Conservation (phyloP, 106 monocot species). For the Acorus gramineus region DNA sequence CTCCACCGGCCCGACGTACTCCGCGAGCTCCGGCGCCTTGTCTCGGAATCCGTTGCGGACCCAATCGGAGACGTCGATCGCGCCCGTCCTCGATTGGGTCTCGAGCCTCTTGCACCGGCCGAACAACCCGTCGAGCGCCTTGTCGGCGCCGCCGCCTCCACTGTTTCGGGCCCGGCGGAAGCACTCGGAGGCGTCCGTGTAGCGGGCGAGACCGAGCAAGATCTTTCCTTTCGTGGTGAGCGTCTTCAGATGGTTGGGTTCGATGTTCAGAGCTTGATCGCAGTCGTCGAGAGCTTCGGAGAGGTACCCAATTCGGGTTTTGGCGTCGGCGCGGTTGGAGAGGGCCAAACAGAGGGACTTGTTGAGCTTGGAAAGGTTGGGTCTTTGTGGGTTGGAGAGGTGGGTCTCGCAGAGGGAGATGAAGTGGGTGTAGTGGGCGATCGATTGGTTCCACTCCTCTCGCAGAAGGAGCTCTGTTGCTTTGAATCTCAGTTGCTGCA, state of each 20-base stretch:
- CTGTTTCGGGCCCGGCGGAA: slow-evolving; percentile 24
- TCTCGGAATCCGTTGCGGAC: slow-evolving; percentile 39
- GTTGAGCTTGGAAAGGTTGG: slow-evolving; percentile 13
- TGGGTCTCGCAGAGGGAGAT: slow-evolving; percentile 31
- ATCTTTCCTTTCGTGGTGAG: slow-evolving; percentile 58
- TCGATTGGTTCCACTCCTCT: slow-evolving; percentile 62
- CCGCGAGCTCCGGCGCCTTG: slow-evolving; percentile 61
- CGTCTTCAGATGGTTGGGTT: slow-evolving; percentile 44
- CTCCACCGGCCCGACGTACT: slow-evolving; percentile 74
- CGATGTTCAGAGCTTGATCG: slow-evolving; percentile 35
- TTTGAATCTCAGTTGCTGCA: slow-evolving; percentile 48
- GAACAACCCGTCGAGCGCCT: slow-evolving; percentile 24
- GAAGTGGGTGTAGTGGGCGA: slow-evolving; percentile 65
- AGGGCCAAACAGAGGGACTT: slow-evolving; percentile 44
- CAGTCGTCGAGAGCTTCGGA: slow-evolving; percentile 54
- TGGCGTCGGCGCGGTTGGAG: slow-evolving; percentile 69
- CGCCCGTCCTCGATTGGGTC: slow-evolving; percentile 50
- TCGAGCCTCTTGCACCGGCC: slow-evolving; percentile 45
- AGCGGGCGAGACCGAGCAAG: slow-evolving; percentile 46
- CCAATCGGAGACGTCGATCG: slow-evolving; percentile 72
- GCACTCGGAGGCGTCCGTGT: slow-evolving; percentile 44
- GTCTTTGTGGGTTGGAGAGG: background rate
- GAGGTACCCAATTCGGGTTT: slow-evolving; percentile 23
- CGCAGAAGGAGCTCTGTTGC: slow-evolving; percentile 76
- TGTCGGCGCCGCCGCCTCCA: slow-evolving; percentile 2